These are phyloP conservation scores for Aspergillus carlsbadensis DNA, from an alignment of 495 filamentous ascomycete genomes.

Conservation along the genomic window DNA sequence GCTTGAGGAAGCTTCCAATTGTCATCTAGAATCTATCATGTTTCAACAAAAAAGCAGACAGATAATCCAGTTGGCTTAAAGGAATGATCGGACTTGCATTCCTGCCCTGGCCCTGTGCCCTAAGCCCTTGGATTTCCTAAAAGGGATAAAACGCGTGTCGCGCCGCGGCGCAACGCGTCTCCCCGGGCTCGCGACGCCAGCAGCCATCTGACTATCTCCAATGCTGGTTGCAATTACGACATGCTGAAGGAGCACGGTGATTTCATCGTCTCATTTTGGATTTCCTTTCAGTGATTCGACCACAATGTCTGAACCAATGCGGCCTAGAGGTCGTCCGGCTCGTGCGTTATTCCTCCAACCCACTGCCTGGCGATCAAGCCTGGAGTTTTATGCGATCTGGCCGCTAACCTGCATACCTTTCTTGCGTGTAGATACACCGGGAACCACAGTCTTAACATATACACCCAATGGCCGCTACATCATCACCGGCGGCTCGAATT, in stretches of 20 bases:
- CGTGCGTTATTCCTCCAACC: slow-evolving; percentile 30
- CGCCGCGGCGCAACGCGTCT: slow-evolving; percentile 21
- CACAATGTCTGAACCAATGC: slow-evolving; percentile 40
- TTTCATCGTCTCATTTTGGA: background rate
- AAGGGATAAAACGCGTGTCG: slow-evolving; percentile 30
- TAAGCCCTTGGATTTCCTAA: slow-evolving; percentile 37
- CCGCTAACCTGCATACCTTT: slow-evolving; percentile 13
- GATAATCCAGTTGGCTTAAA: no score
- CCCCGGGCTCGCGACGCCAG: slow-evolving; percentile 27
- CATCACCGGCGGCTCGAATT: slow-evolving; percentile 87
- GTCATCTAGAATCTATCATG: no score
- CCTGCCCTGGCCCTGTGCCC: slow-evolving; percentile 32
- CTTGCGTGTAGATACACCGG: slow-evolving; percentile 57
- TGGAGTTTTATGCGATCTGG: background rate
- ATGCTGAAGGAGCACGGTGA: slow-evolving; percentile 11
- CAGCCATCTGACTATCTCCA: background rate
- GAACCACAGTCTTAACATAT: slow-evolving; percentile 63
- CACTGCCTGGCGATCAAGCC: background rate
- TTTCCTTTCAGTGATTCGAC: background rate
- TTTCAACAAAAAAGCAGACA: no score
- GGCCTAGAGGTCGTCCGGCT: slow-evolving; percentile 46
- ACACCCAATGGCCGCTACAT: slow-evolving; percentile 67
- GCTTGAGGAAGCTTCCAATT: no score
- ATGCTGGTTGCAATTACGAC: background rate
- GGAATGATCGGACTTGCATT: no score